These are phyloP conservation scores for Pistacia atlantica DNA, from an alignment of 345 rosid genomes.

Conservation along the genomic window DNA sequence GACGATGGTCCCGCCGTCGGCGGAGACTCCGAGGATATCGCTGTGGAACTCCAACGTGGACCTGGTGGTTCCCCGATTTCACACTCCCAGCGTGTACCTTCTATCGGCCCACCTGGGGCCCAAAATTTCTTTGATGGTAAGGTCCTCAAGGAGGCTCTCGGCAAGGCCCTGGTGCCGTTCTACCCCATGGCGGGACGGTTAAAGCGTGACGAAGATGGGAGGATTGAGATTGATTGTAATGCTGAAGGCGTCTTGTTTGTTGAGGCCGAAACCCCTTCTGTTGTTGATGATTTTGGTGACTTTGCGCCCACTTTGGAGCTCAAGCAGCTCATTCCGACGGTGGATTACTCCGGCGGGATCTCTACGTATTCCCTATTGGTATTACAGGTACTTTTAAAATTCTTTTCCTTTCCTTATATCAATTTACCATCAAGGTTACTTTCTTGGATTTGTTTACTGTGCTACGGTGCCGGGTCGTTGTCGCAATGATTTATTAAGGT, in stretches of 20 bases:
- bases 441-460: too few species aligned
- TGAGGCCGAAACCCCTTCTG: slow-evolving; percentile 68
- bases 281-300: slow-evolving; percentile 81
- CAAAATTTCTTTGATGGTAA: slow-evolving; percentile 65
- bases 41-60: slow-evolving; percentile 95
- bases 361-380: slow-evolving; percentile 78
- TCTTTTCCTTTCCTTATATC: background rate
- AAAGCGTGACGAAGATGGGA: slow-evolving; percentile 75
- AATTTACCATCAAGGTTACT: background rate
- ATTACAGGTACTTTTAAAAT: slow-evolving; percentile 58
- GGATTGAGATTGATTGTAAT: slow-evolving; percentile 89
- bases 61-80: slow-evolving; percentile 85
- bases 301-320: slow-evolving; percentile 84
- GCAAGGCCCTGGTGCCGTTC: slow-evolving; percentile 79
- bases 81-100: slow-evolving; percentile 94
- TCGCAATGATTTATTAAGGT: too few species aligned
- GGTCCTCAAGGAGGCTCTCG: slow-evolving; percentile 64
- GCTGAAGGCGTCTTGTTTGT: slow-evolving; percentile 85
- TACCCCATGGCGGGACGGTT: slow-evolving; percentile 94
- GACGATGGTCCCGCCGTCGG: slow-evolving; percentile 72
- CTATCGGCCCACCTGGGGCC: slow-evolving; percentile 67
- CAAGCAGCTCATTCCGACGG: slow-evolving; percentile 82
- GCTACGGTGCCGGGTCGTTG: too few species aligned
- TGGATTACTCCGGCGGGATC: slow-evolving; percentile 83
- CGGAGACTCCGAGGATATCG: slow-evolving; percentile 51